phyloP scores from a whole-genome alignment of 352 stramenopile species.

The Phytophthora uliginosa region DNA sequence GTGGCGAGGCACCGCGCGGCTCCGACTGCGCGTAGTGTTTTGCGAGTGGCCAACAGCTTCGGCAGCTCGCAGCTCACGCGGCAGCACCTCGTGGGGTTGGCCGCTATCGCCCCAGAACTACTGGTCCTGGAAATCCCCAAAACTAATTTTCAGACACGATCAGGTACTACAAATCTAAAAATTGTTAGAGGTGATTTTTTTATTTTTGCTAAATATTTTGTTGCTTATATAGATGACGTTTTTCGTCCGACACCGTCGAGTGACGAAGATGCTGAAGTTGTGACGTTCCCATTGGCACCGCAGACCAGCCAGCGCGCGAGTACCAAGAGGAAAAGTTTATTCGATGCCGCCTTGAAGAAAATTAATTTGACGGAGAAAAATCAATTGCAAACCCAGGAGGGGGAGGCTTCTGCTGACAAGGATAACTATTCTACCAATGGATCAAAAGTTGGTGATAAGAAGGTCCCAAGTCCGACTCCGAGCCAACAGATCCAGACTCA shows the following conservation, averaged over 20 bases:
- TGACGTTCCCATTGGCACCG: slow-evolving; percentile 69
- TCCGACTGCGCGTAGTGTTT: slow-evolving; percentile 60
- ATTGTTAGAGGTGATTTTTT: neutral
- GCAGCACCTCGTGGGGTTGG: slow-evolving; percentile 52
- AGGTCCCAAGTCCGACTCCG: slow-evolving; percentile 1
- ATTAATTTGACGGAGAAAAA: slow-evolving; percentile 3
- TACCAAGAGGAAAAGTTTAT: slow-evolving; percentile 64
- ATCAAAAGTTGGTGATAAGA: slow-evolving; percentile 2
- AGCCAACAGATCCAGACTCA: neutral
- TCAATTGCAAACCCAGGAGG: neutral
- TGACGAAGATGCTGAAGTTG: slow-evolving; percentile 54
- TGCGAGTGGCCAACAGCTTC: slow-evolving; percentile 75
- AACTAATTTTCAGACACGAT: slow-evolving; percentile 1
- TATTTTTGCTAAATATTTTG: slow-evolving; percentile 1
- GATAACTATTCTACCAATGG: neutral
- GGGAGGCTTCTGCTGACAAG: neutral
- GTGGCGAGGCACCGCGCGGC: slow-evolving; percentile 54
- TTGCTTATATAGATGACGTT: slow-evolving; percentile 45
- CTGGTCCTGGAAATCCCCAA: slow-evolving; percentile 42
- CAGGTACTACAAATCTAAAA: neutral
- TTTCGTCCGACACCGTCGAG: slow-evolving; percentile 36
- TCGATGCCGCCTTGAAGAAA: slow-evolving; percentile 52
- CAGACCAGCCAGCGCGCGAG: slow-evolving; percentile 72
- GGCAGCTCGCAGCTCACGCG: slow-evolving; percentile 45
- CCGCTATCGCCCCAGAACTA: slow-evolving; percentile 56